These are phyloP conservation scores for Termitomyces sp. DNA, from an alignment of 768 basidiomycete species.

Conservation along the genomic window DNA sequence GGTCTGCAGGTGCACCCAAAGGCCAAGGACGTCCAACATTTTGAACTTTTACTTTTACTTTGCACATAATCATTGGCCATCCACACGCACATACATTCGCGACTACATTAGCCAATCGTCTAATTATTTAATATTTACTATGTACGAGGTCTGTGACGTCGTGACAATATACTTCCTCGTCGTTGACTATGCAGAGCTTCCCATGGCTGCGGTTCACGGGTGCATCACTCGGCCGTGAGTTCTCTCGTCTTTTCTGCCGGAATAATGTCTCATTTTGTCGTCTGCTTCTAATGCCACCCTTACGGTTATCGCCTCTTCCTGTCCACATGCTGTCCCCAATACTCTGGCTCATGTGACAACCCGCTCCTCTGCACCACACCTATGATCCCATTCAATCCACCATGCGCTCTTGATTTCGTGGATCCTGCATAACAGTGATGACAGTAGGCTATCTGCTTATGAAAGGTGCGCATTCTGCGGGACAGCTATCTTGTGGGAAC, in stretches of 20 bases:
- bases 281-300: constrained; percentile 1
- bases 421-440: constrained; percentile 33
- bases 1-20: constrained; percentile 17
- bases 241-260: constrained; percentile 14
- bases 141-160: neutral
- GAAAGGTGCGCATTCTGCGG: constrained; percentile 42
- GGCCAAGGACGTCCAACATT: constrained; percentile 4
- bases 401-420: constrained; percentile 6
- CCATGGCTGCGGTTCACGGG: constrained; percentile 53
- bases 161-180: neutral
- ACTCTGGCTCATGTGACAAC: constrained; percentile 4
- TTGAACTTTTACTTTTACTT: neutral
- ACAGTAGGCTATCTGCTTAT: constrained; percentile 52
- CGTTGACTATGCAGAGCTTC: constrained; percentile 38
- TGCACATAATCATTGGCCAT: neutral
- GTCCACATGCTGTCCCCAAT: neutral
- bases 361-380: neutral
- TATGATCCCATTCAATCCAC: neutral
- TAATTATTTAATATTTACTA: neutral
- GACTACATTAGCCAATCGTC: neutral
- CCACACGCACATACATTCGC: neutral
- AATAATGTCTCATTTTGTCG: constrained; percentile 5
- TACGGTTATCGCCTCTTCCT: constrained; percentile 3
- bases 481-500: neutral
- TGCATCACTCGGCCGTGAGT: constrained; percentile 43